Evolutionary conservation across 2,329 filamentous ascomycete species (phyloP).

Genomic region (Diaporthe velutina): DNA sequence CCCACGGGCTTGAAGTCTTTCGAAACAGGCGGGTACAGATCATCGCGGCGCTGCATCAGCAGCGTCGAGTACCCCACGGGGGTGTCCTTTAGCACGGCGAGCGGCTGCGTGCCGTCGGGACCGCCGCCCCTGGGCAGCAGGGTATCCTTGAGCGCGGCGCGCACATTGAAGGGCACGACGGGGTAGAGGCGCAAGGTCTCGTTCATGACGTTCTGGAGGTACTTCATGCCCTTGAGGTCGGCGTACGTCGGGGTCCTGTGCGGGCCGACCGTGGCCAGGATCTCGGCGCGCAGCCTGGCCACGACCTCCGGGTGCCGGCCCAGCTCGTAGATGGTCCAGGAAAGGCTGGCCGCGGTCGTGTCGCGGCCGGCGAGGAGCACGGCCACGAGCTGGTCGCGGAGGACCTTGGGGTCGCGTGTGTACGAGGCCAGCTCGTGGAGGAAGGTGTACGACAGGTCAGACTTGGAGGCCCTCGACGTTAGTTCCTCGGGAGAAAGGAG

Average conservation of each 20-base stretch:
- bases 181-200: constrained; percentile 45
- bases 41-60: constrained; percentile 78
- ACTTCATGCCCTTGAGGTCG: constrained; percentile 56
- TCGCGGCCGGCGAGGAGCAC: constrained; percentile 88
- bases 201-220: constrained; percentile 44
- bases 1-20: constrained; percentile 59
- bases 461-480: constrained; percentile 75
- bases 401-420: constrained; percentile 77
- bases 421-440: constrained; percentile 86
- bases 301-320: constrained; percentile 77
- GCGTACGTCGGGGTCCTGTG: constrained; percentile 77
- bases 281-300: constrained; percentile 78
- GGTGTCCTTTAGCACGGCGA: constrained; percentile 76
- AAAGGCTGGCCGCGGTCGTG: constrained; percentile 86
- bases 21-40: constrained; percentile 69
- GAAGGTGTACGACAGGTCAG: constrained; percentile 83
- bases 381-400: constrained; percentile 87
- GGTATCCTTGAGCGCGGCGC: constrained; percentile 79
- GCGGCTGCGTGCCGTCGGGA: constrained; percentile 69
- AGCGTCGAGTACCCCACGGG: constrained; percentile 76
- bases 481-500: constrained; percentile 78
- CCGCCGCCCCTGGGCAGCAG: constrained; percentile 81
- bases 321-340: constrained; percentile 87
- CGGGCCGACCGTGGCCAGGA: constrained; percentile 75
- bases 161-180: constrained; percentile 83